These are phyloP conservation scores for Starmerella stellata DNA, from an alignment of 805 yeast species.

Conservation along the genomic window DNA sequence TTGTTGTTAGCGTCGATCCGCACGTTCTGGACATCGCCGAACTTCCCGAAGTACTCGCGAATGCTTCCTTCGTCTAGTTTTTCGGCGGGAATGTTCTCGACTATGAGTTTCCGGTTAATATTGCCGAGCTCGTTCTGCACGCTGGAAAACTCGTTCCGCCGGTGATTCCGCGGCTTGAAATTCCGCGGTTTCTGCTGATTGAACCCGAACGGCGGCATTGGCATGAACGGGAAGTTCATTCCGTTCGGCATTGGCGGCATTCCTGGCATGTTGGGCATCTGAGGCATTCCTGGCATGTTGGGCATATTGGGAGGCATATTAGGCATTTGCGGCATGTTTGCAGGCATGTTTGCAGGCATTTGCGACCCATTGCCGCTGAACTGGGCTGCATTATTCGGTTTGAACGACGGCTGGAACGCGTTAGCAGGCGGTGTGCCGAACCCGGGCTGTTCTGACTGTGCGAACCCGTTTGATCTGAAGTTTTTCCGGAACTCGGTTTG, in stretches of 20 bases:
- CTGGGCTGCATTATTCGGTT: background rate
- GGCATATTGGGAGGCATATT: slow-evolving; percentile 5
- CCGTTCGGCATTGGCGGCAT: background rate
- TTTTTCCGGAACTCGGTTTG: slow-evolving; percentile 16
- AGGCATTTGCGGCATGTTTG: background rate
- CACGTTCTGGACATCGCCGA: slow-evolving; percentile 26
- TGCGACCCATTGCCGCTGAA: background rate
- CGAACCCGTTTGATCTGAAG: slow-evolving; percentile 11
- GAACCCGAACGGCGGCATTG: background rate
- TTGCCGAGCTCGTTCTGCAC: slow-evolving; percentile 17
- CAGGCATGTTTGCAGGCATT: background rate
- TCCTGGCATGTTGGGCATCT: background rate
- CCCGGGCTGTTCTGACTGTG: too few relatives aligned
- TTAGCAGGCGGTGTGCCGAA: background rate
- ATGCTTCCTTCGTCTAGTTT: slow-evolving; percentile 24
- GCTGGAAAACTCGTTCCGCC: slow-evolving; percentile 1
- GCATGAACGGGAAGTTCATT: too few relatives aligned
- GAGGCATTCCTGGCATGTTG: slow-evolving; percentile 2
- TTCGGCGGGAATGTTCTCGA: slow-evolving; percentile 31
- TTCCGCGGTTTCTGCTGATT: slow-evolving; percentile 1
- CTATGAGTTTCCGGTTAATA: slow-evolving; percentile 23
- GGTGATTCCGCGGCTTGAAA: background rate
- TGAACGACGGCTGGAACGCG: background rate
- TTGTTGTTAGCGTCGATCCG: slow-evolving; percentile 18
- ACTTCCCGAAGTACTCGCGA: slow-evolving; percentile 26